Base-by-base conservation (phyloP, 2,329 filamentous ascomycete genomes). In the Epichloe scottii region DNA sequence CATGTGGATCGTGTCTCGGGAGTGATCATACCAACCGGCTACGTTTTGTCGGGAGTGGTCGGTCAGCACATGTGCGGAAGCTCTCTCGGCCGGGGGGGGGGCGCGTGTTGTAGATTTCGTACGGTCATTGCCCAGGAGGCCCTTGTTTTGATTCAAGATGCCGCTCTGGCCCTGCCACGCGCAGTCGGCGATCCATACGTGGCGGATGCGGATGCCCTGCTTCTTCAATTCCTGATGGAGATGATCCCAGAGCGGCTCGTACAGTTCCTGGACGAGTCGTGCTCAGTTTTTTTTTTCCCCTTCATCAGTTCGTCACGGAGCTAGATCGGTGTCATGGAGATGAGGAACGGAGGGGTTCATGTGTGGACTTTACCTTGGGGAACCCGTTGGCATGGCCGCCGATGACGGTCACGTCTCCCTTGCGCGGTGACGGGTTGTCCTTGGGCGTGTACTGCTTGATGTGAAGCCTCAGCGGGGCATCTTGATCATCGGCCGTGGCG, bases 321-420 rank as follows among this genome's bases (percentile, higher is more conserved):
- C 26, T 30, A 8, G 26, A 10, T 30, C 3, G 7, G 8, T 30
- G 26, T 30, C 26, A 3, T 30, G 26, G 26, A 3, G 26, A 30
- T n/a, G n/a, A n/a, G n/a, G n/a, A n/a, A n/a, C n/a, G n/a, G n/a
- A n/a, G n/a, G n/a, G n/a, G n/a, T n/a, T n/a, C n/a, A n/a, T n/a
- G n/a, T n/a, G 12, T 33, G 8, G 30, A 11, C 30, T 14, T 50
- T 65, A 87, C 87, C 76, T 96, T 97, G 11, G 88, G 86, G 58
- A 96, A 95, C 11, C 85, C 91, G 70, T 96, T 96, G 47, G 89
- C 91, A 68, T 96, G 90, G 4, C 85, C 84, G 11, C 79, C 89
- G 51, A 97, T 81, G 53, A 97, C 82, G 19, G 89, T 96, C 8
- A 96, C 71, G 66, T 93, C 87, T 35, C 87, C 87, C 1, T 81